These are phyloP conservation scores for Boeremia lycopersici DNA, from an alignment of 2,329 filamentous ascomycete genomes.

Conservation along the genomic window DNA sequence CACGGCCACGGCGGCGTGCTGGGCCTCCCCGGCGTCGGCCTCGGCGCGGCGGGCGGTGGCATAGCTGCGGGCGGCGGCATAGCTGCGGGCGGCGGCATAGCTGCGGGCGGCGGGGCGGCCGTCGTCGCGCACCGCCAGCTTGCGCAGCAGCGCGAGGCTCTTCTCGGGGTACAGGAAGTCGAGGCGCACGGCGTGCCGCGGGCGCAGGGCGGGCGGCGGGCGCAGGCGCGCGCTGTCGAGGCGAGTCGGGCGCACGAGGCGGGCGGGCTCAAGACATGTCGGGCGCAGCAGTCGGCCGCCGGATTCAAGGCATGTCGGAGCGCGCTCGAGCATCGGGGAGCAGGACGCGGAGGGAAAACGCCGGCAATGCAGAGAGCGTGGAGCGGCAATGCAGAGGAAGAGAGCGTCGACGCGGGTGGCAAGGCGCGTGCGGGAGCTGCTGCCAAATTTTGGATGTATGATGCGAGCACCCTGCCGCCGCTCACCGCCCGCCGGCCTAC, in stretches of 20 bases:
- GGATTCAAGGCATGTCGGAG: conserved; percentile 63
- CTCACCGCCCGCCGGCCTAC: too few relatives aligned
- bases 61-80: background rate
- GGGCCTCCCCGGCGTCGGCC: conserved; percentile 1
- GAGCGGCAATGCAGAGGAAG: too few relatives aligned
- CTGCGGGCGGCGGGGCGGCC: background rate
- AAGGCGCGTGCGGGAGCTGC: conserved; percentile 6
- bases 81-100: conserved; percentile 1
- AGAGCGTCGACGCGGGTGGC: conserved; percentile 10
- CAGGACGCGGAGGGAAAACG: background rate
- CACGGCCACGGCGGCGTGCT: conserved; percentile 15
- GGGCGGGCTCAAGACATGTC: conserved; percentile 41
- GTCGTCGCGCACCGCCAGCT: conserved; percentile 27
- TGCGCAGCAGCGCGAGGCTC: conserved; percentile 48
- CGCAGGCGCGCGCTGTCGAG: conserved; percentile 23
- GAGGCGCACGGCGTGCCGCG: conserved; percentile 36
- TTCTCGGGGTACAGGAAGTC: conserved; percentile 57
- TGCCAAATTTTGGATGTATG: too few relatives aligned
- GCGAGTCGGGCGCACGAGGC: conserved; percentile 50
- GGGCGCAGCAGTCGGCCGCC: conserved; percentile 50
- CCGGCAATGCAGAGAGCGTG: conserved; percentile 7
- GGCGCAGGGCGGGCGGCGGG: conserved; percentile 40
- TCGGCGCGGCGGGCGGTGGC: background rate
- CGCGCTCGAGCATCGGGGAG: conserved; percentile 62
- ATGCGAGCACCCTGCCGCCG: too few relatives aligned